These are phyloP conservation scores for Scedosporium aurantiacum DNA, from an alignment of 2,329 filamentous ascomycete species.

Conservation along the genomic window DNA sequence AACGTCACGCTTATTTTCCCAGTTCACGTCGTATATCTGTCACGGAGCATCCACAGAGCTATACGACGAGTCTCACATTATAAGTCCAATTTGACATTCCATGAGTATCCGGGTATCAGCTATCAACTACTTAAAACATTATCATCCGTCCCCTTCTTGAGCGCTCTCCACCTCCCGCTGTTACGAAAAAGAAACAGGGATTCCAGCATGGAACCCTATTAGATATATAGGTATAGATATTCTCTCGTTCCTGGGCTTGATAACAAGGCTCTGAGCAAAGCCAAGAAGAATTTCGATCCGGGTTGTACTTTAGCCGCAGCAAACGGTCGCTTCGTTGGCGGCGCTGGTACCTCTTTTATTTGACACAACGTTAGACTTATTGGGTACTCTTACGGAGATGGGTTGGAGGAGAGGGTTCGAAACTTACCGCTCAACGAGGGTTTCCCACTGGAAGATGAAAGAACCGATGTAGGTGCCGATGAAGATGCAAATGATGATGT, in stretches of 20 bases:
- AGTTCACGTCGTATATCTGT: no score
- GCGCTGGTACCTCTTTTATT: constrained; percentile 18
- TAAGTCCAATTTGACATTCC: not conserved
- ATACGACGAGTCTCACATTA: not conserved
- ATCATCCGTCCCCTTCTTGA: no score
- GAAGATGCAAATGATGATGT: constrained; percentile 72
- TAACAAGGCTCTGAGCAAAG: not conserved
- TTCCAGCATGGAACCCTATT: no score
- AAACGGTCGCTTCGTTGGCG: constrained; percentile 26
- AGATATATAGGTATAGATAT: not conserved
- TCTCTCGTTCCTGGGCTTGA: not conserved
- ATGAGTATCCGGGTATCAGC: not conserved
- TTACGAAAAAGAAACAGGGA: no score
- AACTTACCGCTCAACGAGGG: constrained; percentile 21
- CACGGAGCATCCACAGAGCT: no score
- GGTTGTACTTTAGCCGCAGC: constrained; percentile 23
- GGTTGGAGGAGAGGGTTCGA: not conserved
- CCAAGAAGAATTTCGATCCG: not conserved
- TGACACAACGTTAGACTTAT: no score
- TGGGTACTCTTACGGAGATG: no score
- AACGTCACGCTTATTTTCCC: no score
- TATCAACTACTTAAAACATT: not conserved
- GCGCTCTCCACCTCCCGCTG: no score
- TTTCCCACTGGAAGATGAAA: constrained; percentile 66
- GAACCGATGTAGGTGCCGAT: constrained; percentile 63